Evolutionary conservation across 768 basidiomycete genomes (phyloP), one percentile per base, ranked within the genome.

Genomic region (Botryobasidium botryosum): DNA sequence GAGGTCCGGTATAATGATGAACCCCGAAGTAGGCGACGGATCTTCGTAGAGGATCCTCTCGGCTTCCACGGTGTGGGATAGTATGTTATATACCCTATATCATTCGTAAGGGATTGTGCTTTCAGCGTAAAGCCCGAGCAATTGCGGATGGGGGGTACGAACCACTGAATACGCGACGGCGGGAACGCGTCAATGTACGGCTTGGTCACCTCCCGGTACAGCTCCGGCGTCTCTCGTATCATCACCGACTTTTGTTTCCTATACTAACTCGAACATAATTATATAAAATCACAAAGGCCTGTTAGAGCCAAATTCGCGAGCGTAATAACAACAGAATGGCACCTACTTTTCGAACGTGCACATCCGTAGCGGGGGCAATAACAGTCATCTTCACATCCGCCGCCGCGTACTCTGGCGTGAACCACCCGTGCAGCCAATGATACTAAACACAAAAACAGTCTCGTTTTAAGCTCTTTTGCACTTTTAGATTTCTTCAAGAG

Each of bases 1-100:
- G 75, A 94, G 81, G 61, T 99, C 92, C 0, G 92, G 92, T 0
- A 94, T 62, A 45, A 99, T 76, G 31, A 92, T 52, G 55, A 82
- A 94, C 25, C 71, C 72, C 3, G 48, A 51, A 4, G 70, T 66
- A 0, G 71, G 59, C 10, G 67, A 69, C 2, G 60, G 49, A 38
- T 70, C 67, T 15, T 77, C 70, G 55, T 68, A 77, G 17, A 94
- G 61, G 20, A 96, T 59, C 35, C 78, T 75, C 13, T 78, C 70
- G 17, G 71, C 68, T 59, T 96, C 88, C 4, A 83, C 77, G 26
- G 64, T 61, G 6, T 88, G 85, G 0, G 66, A 68, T 3, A 96
- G 67, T 43, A 97, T 82, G 50, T 88, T 79, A 50, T 77, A 70
- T 3, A 96, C 80, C 91, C 90, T 91, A 52, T 25, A 13, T 3